Evolutionary conservation across 1,284 basidiomycete genomes (phyloP), one percentile per base, ranked within the genome.

Genomic region (Termitomyces sp.): DNA sequence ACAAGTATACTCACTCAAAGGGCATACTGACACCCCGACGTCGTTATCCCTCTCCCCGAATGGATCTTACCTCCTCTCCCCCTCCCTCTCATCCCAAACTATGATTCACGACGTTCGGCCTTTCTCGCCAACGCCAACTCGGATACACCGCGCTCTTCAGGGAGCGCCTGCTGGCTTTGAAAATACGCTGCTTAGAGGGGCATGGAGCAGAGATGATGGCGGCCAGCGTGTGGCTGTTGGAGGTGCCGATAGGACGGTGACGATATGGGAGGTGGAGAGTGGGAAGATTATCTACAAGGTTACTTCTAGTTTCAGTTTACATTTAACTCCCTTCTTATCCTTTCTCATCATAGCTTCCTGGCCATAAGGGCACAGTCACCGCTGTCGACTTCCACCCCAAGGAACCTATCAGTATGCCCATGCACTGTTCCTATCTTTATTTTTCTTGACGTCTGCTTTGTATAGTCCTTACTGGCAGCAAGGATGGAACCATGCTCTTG

Each of bases 111-210:
- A 95, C 66, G 80, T 96, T 18, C 86, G 92, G 21, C 93, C 93
- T 0, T 97, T 97, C 73, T 90, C 91, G 1, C 84, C 91, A 0
- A 81, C 84, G 2, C 85, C 90, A 5, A 81, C 83, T 16, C 81
- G 94, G 42, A 72, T 96, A 59, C 86, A 95, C 65, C 82, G 92
- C 30, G 77, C 85, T 9, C 76, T 96, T 21, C 79, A 80, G 19
- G 93, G 93, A 35, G 86, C 92, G 1, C 91, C 93, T 1, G 89
- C 92, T 4, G 94, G 94, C 0, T 96, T 95, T 63, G 94, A 97
- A 70, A 85, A 88, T 58, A 81, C 88, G 0, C 73, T 97, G 31
- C 69, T 92, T 34, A 79, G 83, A 52, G 90, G 83, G 1, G 85
- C 89, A 2, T 97, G 93, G 88, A 88, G 86, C 64, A 81, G 73